Evolutionary conservation across 768 basidiomycete species (phyloP), one percentile per base, ranked within the genome.

Genomic region (Rhizopogon vesiculosus): DNA sequence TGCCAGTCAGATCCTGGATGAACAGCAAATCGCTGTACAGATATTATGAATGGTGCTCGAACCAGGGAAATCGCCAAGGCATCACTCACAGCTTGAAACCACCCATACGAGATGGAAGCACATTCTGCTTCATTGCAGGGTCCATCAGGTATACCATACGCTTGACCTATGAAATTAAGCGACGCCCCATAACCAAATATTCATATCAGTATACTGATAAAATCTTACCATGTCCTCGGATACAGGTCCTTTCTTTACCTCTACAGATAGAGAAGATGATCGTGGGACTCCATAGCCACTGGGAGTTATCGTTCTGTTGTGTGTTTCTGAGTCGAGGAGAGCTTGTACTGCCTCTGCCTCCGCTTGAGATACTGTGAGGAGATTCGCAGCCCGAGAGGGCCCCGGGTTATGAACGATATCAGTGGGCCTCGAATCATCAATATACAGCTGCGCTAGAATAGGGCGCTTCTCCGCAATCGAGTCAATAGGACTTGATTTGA

Each of bases 1-100:
- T 74, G 3, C 77, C 80, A 4, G 81, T 82, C 42, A 74, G 76
- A 65, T 82, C 80, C 60, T 79, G 73, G 19, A 82, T 67, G 65
- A 82, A 82, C 4, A 78, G 72, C 12, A 82, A 68, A 58, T 81
- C 80, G 4, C 70, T 59, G 40, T 42, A 38, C 33, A 40, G 12
- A 19, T 7, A 35, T 35, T 3, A n/a, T 53, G 15, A 52, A 25
- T 25, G 22, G 22, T 25, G 46, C 35, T 19, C 29, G 3, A 33
- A 16, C 13, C 3, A 31, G 28, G 22, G 7, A 6, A n/a, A 33
- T 31, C n/a, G n/a, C 7, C 25, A 8, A 46, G 31, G 52, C 6
- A 15, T 50, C 42, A 33, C 52, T 53, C 45, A 53, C 45, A 53
- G 31, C 45, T 48, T 48, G 3, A 48, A 35, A 33, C 46, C 18